Evolutionary conservation across 805 yeast species (phyloP).

Genomic region (Yarrowia sp.): DNA sequence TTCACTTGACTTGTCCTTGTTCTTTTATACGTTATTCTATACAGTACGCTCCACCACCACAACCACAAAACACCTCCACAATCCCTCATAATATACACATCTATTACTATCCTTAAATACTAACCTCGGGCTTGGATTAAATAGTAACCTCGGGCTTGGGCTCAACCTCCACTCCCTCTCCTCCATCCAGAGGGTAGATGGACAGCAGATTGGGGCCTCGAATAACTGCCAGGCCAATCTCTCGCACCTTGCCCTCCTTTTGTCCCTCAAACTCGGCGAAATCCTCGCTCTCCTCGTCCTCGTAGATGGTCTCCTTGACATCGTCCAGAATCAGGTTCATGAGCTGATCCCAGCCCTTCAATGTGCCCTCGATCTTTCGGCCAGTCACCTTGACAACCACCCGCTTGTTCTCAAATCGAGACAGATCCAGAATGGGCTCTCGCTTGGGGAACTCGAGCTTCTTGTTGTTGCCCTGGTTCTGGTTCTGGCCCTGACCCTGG

Average conservation of each 20-base stretch:
- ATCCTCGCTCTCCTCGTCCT: constrained; percentile 44
- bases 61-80: neutral
- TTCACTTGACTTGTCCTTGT: no score
- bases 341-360: constrained; percentile 92
- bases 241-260: constrained; percentile 58
- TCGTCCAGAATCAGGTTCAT: constrained; percentile 76
- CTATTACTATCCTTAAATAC: constrained; percentile 21
- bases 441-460: constrained; percentile 73
- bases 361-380: constrained; percentile 71
- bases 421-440: constrained; percentile 82
- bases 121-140: constrained; percentile 15
- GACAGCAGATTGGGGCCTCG: constrained; percentile 80
- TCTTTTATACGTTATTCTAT: no score
- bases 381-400: constrained; percentile 80
- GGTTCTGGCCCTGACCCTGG: constrained; percentile 30
- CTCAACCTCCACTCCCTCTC: constrained; percentile 49
- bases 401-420: constrained; percentile 67
- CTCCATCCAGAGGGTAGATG: constrained; percentile 67
- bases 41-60: neutral
- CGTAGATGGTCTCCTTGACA: constrained; percentile 54
- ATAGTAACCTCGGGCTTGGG: constrained; percentile 22
- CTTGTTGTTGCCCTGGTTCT: constrained; percentile 38
- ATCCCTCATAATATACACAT: constrained; percentile 5
- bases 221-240: constrained; percentile 74
- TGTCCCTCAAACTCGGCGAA: constrained; percentile 56